Conservation (phyloP, 2,329 filamentous ascomycete species). For the Bipolaris victoriae region DNA sequence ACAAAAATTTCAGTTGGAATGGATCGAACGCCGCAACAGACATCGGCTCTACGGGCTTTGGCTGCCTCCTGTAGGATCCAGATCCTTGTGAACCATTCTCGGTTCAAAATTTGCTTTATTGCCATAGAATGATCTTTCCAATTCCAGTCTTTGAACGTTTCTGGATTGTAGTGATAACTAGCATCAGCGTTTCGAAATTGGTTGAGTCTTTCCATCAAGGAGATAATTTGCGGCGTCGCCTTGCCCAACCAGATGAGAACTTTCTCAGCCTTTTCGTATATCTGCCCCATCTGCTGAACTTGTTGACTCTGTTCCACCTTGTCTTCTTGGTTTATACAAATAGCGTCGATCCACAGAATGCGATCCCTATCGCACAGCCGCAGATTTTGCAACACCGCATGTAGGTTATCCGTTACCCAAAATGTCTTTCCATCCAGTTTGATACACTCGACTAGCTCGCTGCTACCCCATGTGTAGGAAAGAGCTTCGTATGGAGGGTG, state of each 20-base stretch:
- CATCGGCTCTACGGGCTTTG: constrained; percentile 22
- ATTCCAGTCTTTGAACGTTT: neutral
- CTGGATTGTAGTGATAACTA: neutral
- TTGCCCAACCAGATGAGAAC: neutral
- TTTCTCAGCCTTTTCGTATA: neutral
- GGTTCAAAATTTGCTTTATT: neutral
- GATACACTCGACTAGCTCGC: neutral
- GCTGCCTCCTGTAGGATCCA: constrained; percentile 35
- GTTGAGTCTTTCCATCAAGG: neutral
- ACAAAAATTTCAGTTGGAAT: constrained; percentile 21
- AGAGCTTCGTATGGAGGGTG: neutral
- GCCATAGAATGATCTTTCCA: neutral
- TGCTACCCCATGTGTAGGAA: neutral
- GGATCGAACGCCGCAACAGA: constrained; percentile 17
- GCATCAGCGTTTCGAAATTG: neutral
- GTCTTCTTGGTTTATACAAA: constrained; percentile 1
- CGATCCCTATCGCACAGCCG: neutral
- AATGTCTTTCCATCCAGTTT: neutral
- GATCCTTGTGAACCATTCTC: constrained; percentile 27
- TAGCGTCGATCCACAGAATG: neutral
- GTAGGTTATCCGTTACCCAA: neutral
- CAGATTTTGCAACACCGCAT: neutral
- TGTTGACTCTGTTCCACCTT: neutral
- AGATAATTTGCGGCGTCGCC: neutral
- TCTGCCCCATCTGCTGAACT: constrained; percentile 1